Base-by-base conservation (phyloP, 2,329 filamentous ascomycete genomes). In the Aspergillus floridensis region DNA sequence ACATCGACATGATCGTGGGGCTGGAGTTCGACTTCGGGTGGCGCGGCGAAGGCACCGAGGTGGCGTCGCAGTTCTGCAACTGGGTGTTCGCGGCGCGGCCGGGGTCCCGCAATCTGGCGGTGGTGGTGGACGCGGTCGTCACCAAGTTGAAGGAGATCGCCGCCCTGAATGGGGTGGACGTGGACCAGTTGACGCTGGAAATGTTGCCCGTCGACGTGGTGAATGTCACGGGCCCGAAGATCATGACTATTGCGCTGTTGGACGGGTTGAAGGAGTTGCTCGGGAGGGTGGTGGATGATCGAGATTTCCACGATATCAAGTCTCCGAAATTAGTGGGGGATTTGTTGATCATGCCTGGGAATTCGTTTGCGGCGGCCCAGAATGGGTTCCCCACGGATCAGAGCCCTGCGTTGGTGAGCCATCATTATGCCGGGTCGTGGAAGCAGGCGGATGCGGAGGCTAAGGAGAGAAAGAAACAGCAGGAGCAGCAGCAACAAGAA, bases 1-100 rank as follows among this genome's bases (percentile, higher is more conserved):
- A 67, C 1, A 66, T 74, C 1, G 63, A 66, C 10, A 58, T 78
- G 3, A 72, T 79, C 1, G 70, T 79, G 5, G 77, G 77, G 1
- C 68, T 76, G 56, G 77, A 78, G 51, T 74, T 75, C 35, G 76
- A 79, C n/a, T 26, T 55, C 19, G 53, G 32, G 22, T 55, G 53
- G 53, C 53, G 53, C n/a, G 53, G 53, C 2, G 41, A 35, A 12
- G 53, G 26, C 2, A 55, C 41, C 8, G 49, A 53, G 31, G 38
- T 66, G 16, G 63, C 61, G 2, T 70, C 66, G 10, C 64, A 70
- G 26, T 66, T 69, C 21, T 67, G 63, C 46, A 70, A 66, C 51
- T 69, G 66, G 65, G 63, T 63, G 11, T 70, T 70, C 29, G 62
- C 61, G 3, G 67, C 61, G 2, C 48, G 49, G 24, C 63, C 65